Percentiles rank a stretch among this genome's conserved stretches.
Conservation (phyloP, 208 protist genomes). For the Phytomonas sp. region DNA sequence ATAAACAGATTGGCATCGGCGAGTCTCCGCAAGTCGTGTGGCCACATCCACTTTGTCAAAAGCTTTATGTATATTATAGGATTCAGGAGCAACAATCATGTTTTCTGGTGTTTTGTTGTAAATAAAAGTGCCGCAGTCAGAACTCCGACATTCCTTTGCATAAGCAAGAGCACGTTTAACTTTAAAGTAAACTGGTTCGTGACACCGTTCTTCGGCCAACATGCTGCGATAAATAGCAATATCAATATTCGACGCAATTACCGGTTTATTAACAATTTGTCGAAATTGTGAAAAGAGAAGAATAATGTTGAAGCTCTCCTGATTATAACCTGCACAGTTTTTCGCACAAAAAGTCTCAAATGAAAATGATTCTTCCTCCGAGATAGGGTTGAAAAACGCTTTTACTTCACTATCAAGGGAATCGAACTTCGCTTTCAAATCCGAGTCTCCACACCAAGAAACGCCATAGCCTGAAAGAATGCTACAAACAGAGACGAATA, state of each 20-base stretch:
- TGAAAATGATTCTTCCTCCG: constrained; percentile 32
- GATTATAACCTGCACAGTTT: constrained; percentile 36
- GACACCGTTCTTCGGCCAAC: constrained; percentile 37
- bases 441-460: constrained; percentile 15
- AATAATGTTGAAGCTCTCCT: constrained; percentile 57
- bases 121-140: constrained; percentile 50
- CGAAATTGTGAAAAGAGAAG: constrained; percentile 49
- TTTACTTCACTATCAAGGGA: constrained; percentile 21
- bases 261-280: constrained; percentile 17
- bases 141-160: constrained; percentile 30
- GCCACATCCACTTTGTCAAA: constrained; percentile 56
- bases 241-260: not conserved
- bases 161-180: constrained; percentile 35
- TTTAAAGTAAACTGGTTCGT: constrained; percentile 54
- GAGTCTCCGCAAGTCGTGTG: constrained; percentile 45
- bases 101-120: constrained; percentile 9
- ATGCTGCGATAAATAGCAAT: constrained; percentile 36
- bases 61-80: constrained; percentile 33
- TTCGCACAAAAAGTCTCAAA: constrained; percentile 70
- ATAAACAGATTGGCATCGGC: constrained; percentile 55
- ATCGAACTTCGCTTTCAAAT: constrained; percentile 27
- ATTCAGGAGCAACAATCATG: constrained; percentile 16
- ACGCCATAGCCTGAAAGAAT: constrained; percentile 20
- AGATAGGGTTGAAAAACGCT: constrained; percentile 57
- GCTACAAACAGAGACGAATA: constrained; percentile 31